Conservation (phyloP, 306 rosid species). For the Lablab purpureus region DNA sequence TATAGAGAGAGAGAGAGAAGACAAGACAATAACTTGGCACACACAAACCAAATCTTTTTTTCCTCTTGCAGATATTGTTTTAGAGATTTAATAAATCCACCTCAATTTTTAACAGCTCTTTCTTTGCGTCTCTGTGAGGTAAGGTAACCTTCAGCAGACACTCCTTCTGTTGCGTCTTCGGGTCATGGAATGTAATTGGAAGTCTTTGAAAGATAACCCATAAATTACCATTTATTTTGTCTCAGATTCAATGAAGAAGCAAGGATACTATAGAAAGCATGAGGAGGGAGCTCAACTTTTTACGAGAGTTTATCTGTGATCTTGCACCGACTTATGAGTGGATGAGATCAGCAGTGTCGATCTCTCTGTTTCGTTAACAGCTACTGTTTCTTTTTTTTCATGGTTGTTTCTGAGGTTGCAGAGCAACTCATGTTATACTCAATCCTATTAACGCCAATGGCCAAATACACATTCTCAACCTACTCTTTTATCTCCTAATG, state of each 20-base stretch:
- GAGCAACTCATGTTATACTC: conserved; percentile 59
- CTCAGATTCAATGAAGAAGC: conserved; percentile 29
- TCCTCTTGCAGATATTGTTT: conserved; percentile 72
- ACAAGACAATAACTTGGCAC: background rate
- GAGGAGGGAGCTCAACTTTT: conserved; percentile 10
- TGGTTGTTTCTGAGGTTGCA: conserved; percentile 58
- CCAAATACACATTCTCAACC: conserved; percentile 41
- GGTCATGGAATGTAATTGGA: background rate
- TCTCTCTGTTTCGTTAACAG: conserved; percentile 45
- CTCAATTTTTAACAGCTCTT: conserved; percentile 31
- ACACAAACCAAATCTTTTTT: conserved; percentile 1
- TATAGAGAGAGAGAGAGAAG: background rate
- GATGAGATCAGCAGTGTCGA: conserved; percentile 16
- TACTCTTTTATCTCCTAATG: conserved; percentile 14
- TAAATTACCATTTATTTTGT: conserved; percentile 9
- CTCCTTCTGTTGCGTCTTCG: background rate
- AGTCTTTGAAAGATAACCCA: background rate
- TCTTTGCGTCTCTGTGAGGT: conserved; percentile 43
- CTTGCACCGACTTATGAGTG: conserved; percentile 16
- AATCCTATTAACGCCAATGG: conserved; percentile 35
- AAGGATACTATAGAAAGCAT: background rate
- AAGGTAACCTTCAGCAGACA: conserved; percentile 24
- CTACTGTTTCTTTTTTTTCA: conserved; percentile 54
- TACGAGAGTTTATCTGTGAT: conserved; percentile 5
- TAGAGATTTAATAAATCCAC: conserved; percentile 71